Percentiles rank a stretch among this genome's conserved stretches.
These are phyloP conservation scores for Saccharomycopsis phalli DNA, from an alignment of 1,139 yeast species.

Conservation along the genomic window DNA sequence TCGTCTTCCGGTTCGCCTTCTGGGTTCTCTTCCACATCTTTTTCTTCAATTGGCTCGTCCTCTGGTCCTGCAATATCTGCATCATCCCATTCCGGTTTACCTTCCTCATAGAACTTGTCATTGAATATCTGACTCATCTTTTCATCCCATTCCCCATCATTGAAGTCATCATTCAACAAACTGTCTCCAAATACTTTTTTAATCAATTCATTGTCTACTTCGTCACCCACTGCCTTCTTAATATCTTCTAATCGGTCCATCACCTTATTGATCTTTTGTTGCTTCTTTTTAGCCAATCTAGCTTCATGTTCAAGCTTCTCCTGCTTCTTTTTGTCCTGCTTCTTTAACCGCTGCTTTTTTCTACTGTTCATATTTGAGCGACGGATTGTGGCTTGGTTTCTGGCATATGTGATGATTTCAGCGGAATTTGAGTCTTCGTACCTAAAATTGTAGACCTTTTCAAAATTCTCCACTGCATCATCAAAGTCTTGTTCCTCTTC, in stretches of 20 bases:
- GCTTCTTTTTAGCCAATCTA: conserved; percentile 63
- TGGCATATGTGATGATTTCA: conserved; percentile 92
- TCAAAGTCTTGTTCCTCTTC: conserved; percentile 85
- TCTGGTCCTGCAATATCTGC: too few relatives aligned
- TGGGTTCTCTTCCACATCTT: conserved; percentile 22
- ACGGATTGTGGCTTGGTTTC: conserved; percentile 88
- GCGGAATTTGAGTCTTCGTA: conserved; percentile 88
- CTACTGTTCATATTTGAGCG: conserved; percentile 68
- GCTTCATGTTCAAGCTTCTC: conserved; percentile 51
- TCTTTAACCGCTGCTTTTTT: conserved; percentile 72
- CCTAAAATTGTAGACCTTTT: conserved; percentile 88
- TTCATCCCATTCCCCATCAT: conserved; percentile 85
- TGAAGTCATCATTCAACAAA: conserved; percentile 79
- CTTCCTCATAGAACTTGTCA: conserved; percentile 64
- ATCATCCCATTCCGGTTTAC: conserved; percentile 48
- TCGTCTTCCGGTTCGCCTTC: conserved; percentile 22
- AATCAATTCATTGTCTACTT: conserved; percentile 50
- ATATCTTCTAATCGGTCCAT: conserved; percentile 69
- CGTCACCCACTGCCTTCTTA: conserved; percentile 77
- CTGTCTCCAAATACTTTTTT: conserved; percentile 61
- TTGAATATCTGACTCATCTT: conserved; percentile 80
- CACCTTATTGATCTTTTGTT: conserved; percentile 65
- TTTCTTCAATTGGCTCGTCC: conserved; percentile 26
- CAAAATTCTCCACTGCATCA: conserved; percentile 84
- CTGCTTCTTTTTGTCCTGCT: conserved; percentile 44